Base-by-base conservation (phyloP, 2,329 filamentous ascomycete species). In the Cladosporium halotolerans region DNA sequence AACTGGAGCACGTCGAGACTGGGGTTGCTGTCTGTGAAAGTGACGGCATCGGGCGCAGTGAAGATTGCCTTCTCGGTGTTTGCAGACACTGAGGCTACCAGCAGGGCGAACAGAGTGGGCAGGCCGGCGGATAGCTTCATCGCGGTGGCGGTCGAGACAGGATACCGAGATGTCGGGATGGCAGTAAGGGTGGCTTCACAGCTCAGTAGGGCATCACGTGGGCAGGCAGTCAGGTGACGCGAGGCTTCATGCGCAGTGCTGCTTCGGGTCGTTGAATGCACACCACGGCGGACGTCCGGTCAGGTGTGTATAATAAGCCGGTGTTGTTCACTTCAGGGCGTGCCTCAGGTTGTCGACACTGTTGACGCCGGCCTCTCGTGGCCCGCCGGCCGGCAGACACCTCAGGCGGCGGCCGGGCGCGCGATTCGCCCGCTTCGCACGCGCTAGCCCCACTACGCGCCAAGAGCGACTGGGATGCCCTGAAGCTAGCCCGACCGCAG, bases 41-140 rank as follows among this genome's bases (percentile, higher is more conserved):
- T 69, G 63, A 81, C 69, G 32, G 76, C 70, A 32, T 73, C 66
- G 9, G 91, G 90, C 18, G 82, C 89, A 34, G 86, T 75, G 73
- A 99, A 97, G 64, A 97, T 89, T 62, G 81, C 78, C 73, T 99
- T 99, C 69, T 97, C 93, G 52, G 87, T 86, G 69, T 99, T 97
- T 68, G 86, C 89, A 60, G 57, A 43, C 55, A 52, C 60, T 54
- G 57, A 53, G 34, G 55, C 56, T 51, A 64, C 59, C 42, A 65
- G 58, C 43, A 61, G 54, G 44, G 62, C 60, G 58, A 63, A 60
- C 57, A 64, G 48, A 47, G 55, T 53, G 42, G 47, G 48, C 54
- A 58, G 33, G 55, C 51, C 51, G 44, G 50, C 49, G 54, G 57
- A 56, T 53, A 60, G 46, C 52, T 57, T 65, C 60, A 64, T 65